A percentile compares a stretch with the other conserved stretches of the same genome.
These are phyloP conservation scores for Phytophthora gonapodyides DNA, from an alignment of 352 stramenopile species.

Conservation along the genomic window DNA sequence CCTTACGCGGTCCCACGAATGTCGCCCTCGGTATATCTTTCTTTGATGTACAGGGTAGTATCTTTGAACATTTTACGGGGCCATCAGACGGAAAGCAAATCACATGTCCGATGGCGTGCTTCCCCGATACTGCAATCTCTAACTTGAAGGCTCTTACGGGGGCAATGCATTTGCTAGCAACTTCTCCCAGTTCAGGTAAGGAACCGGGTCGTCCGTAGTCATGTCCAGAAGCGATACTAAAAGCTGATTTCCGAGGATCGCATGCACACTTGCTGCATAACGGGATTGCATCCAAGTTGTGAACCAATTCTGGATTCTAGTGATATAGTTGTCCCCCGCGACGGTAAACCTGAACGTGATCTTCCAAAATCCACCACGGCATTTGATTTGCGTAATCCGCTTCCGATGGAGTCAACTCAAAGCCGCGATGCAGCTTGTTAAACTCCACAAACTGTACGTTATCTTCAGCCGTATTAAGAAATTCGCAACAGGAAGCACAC, in stretches of 20 bases:
- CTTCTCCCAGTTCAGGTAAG: slow-evolving; percentile 1
- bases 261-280: not conserved
- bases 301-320: slow-evolving; percentile 12
- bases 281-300: not conserved
- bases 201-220: slow-evolving; percentile 1
- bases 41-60: not conserved
- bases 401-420: not conserved
- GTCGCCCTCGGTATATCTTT: slow-evolving; percentile 7
- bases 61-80: not conserved
- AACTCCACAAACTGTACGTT: not conserved
- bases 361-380: not conserved
- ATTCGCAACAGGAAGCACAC: slow-evolving; percentile 12
- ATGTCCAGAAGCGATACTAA: slow-evolving; percentile 17
- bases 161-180: slow-evolving; percentile 13
- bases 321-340: not conserved
- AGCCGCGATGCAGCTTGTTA: not conserved
- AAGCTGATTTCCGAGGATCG: not conserved
- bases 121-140: not conserved
- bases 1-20: slow-evolving; percentile 1
- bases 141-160: slow-evolving; percentile 1
- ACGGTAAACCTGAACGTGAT: slow-evolving; percentile 3
- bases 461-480: slow-evolving; percentile 11
- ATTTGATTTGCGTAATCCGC: not conserved
- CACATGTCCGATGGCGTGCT: slow-evolving; percentile 4
- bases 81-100: slow-evolving; percentile 12